Base-by-base conservation (phyloP, 805 yeast species). In the Candida gorgasii region DNA sequence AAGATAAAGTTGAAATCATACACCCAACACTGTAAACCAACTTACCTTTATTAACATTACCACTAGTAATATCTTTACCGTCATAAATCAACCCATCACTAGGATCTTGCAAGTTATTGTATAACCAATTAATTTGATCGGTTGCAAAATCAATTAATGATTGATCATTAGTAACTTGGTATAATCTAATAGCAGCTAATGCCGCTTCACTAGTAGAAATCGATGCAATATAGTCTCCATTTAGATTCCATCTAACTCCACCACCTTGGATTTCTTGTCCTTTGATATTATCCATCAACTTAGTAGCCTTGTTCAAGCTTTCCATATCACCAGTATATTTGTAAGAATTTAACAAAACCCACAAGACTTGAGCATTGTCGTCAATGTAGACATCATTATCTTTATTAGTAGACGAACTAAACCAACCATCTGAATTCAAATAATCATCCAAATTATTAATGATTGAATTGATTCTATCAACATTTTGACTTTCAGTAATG, bases 161-260 rank as follows among this genome's bases (percentile, higher is more conserved):
- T 4, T 37, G 15, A 36, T 60, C 54, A 3, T 46, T 28, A 19
- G 41, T 51, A 17, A 47, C 24, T 31, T 46, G 45, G 40, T 54
- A 57, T 11, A 59, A 35, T 36, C 49, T 46, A 11, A 56, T 44
- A 4, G 65, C 61, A 6, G 63, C 62, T 19, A 61, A 51, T 4
- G 63, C 64, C 2, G 57, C 55, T 44, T 61, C 66, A 13, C 51
- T 45, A 7, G 62, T 56, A 6, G 65, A 59, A 36, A 61, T 61
- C 7, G 66, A 57, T 9, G 66, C 62, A 19, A 59, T 39, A 39
- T 61, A 61, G 15, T 44, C 47, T 5, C 41, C 49, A 8, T 51
- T 40, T 18, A 49, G 46, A 16, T 48, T 42, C 66, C 66, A 61
- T 23, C 40, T 44, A 7, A 61, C 54, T n/a, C 65, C 65, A 24